Conservation (phyloP, 1,139 yeast species). For the Yamadazyma jaroonii region DNA sequence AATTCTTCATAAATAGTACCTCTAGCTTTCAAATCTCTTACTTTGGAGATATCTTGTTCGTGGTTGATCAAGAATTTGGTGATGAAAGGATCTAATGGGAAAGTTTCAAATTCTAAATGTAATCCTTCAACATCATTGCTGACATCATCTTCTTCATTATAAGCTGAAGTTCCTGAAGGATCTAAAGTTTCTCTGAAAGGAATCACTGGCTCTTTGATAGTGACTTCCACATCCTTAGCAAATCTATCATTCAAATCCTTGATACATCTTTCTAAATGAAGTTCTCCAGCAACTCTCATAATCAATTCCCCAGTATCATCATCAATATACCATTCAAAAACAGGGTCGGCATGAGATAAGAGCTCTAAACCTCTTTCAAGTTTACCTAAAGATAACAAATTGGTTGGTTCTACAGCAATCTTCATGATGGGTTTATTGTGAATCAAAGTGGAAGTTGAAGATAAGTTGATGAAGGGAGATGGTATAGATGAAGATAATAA, state of each 20-base stretch:
- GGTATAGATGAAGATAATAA: conserved; percentile 32
- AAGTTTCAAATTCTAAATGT: conserved; percentile 46
- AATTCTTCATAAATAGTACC: conserved; percentile 6
- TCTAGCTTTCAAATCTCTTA: conserved; percentile 17
- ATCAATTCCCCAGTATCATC: conserved; percentile 88
- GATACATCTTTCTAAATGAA: conserved; percentile 86
- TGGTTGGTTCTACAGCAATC: conserved; percentile 91
- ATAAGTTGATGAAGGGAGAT: conserved; percentile 69
- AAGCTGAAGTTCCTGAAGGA: conserved; percentile 16
- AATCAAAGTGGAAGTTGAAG: conserved; percentile 50
- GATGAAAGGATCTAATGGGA: conserved; percentile 56
- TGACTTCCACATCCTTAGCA: conserved; percentile 81
- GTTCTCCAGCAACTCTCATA: conserved; percentile 92
- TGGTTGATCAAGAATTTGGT: conserved; percentile 50
- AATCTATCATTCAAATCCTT: conserved; percentile 87
- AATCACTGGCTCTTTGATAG: conserved; percentile 87
- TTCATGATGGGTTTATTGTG: conserved; percentile 83
- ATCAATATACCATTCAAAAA: conserved; percentile 80
- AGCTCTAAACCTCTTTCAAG: conserved; percentile 77
- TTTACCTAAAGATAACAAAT: conserved; percentile 74
- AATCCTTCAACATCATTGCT: conserved; percentile 40
- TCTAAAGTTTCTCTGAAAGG: conserved; percentile 88
- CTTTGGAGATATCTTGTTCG: conserved; percentile 31
- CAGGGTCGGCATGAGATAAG: conserved; percentile 87
- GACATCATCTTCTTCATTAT: conserved; percentile 23